These are phyloP conservation scores for Bolboschoenoplectus hybrid DNA, from an alignment of 202 grass and related monocot genomes.

Conservation along the genomic window DNA sequence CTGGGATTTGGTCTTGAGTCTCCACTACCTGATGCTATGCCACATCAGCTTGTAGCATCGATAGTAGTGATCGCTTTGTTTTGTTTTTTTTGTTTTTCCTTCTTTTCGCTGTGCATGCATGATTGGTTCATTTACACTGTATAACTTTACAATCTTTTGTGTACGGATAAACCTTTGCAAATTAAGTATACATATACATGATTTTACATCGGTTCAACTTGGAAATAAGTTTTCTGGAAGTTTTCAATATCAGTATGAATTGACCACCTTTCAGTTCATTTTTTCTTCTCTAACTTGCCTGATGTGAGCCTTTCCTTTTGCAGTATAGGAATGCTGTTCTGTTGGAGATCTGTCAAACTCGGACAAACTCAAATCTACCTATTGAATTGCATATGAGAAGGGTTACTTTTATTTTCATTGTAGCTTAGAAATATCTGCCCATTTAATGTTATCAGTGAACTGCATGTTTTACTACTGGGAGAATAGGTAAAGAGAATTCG, in stretches of 20 bases:
- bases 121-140: background rate
- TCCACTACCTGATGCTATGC: background rate
- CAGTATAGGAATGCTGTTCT: constrained; percentile 30
- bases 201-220: background rate
- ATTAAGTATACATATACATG: constrained; percentile 4
- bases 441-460: constrained; percentile 30
- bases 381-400: constrained; percentile 7
- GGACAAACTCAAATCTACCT: background rate
- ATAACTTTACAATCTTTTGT: constrained; percentile 1
- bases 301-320: background rate
- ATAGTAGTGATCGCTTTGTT: background rate
- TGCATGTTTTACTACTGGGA: background rate
- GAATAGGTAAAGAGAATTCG: constrained; percentile 16
- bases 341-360: constrained; percentile 23
- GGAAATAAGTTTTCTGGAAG: background rate
- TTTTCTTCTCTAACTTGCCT: background rate
- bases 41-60: background rate
- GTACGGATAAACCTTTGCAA: background rate
- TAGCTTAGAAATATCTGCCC: constrained; percentile 5
- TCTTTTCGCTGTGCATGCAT: background rate
- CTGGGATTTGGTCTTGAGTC: background rate
- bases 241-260: constrained; percentile 11
- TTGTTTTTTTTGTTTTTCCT: background rate
- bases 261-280: background rate
- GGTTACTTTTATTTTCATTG: background rate